phyloP scores from a whole-genome alignment of 495 filamentous ascomycete genomes.

The Wilcoxina mikolae region DNA sequence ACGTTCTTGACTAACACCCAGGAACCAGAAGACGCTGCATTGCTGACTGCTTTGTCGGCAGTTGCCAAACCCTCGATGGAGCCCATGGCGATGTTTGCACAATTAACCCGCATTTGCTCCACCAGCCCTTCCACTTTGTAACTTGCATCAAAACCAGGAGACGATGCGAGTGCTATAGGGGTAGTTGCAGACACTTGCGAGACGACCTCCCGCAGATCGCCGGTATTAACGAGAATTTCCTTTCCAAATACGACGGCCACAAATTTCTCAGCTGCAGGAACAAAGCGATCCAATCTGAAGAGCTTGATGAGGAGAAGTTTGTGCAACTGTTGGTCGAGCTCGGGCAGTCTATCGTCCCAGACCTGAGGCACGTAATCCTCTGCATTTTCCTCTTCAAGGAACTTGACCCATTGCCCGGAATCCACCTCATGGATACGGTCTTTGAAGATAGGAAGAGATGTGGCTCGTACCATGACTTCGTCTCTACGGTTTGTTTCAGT shows the following conservation, averaged over 20 bases:
- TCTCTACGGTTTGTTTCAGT: conserved; percentile 46
- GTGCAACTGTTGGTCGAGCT: conserved; percentile 62
- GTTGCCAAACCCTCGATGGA: conserved; percentile 84
- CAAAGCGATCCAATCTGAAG: conserved; percentile 87
- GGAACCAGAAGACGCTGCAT: conserved; percentile 77
- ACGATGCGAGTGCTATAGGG: conserved; percentile 83
- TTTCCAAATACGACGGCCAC: conserved; percentile 80
- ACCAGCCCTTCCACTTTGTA: conserved; percentile 97
- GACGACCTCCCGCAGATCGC: conserved; percentile 73
- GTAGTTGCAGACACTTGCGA: conserved; percentile 67
- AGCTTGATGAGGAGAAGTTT: conserved; percentile 81
- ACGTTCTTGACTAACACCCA: conserved; percentile 99
- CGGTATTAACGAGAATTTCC: conserved; percentile 60
- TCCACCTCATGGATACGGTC: conserved; percentile 47
- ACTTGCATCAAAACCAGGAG: conserved; percentile 90
- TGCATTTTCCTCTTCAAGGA: conserved; percentile 71
- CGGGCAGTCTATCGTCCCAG: conserved; percentile 51
- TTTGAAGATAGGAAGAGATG: conserved; percentile 58
- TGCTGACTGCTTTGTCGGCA: conserved; percentile 88
- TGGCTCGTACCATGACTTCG: conserved; percentile 52
- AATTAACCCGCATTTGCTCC: conserved; percentile 61
- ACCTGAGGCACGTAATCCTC: conserved; percentile 70
- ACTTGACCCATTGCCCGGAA: conserved; percentile 57
- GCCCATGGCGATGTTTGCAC: conserved; percentile 97
- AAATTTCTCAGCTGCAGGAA: conserved; percentile 80